phyloP scores from a whole-genome alignment of 805 yeast species.

The Myxozyma neotropica region DNA sequence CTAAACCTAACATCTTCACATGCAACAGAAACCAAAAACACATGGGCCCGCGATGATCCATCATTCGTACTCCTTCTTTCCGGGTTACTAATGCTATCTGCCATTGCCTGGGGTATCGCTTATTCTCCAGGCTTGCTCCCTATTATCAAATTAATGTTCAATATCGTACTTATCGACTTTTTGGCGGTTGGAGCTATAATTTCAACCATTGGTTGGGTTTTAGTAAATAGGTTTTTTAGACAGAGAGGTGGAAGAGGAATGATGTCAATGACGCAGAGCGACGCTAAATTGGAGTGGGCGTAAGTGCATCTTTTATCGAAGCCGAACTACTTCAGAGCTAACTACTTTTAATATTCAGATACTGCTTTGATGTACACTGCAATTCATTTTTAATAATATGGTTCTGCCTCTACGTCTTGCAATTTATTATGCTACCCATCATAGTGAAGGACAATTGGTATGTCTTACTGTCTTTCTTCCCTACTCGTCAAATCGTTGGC shows the following conservation, averaged over 20 bases:
- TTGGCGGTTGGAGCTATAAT: conserved; percentile 66
- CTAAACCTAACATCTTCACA: neutral
- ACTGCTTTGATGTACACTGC: conserved; percentile 92
- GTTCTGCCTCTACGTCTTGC: conserved; percentile 72
- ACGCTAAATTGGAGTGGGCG: conserved; percentile 75
- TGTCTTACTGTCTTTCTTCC: neutral
- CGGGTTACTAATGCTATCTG: conserved; percentile 67
- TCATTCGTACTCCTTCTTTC: conserved; percentile 76
- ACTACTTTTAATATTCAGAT: conserved; percentile 19
- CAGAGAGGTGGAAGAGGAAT: conserved; percentile 43
- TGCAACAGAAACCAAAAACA: conserved; percentile 74
- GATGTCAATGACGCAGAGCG: conserved; percentile 44
- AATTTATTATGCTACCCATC: conserved; percentile 73
- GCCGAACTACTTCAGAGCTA: neutral
- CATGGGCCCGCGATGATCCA: conserved; percentile 92
- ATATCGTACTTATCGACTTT: conserved; percentile 86
- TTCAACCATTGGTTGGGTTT: conserved; percentile 72
- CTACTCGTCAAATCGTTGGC: neutral
- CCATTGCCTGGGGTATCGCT: conserved; percentile 88
- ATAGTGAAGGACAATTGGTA: conserved; percentile 62
- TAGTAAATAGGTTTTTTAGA: conserved; percentile 64
- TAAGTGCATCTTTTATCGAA: conserved; percentile 39
- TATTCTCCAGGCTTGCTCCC: conserved; percentile 67
- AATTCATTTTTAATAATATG: conserved; percentile 83
- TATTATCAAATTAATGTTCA: conserved; percentile 65